Base-by-base conservation (phyloP, 2,329 filamentous ascomycete genomes). In the Onygenales sp. region DNA sequence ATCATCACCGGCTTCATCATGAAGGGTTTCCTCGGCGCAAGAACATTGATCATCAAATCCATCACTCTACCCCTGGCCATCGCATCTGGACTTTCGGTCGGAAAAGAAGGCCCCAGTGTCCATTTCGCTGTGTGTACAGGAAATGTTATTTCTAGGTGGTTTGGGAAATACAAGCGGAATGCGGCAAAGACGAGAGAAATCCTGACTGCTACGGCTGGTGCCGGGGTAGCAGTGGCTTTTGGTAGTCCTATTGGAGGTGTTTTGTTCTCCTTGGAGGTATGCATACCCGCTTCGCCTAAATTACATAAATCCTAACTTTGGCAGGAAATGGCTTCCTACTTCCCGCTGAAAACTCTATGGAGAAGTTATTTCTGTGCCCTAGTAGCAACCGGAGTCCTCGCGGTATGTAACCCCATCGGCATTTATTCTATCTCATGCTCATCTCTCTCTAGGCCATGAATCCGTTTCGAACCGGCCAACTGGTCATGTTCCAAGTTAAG, bases 1-100 rank as follows among this genome's bases (percentile, higher is more conserved):
- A 97, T 98, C 66, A 95, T 98, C 65, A 93, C 92, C 4, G 93
- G 93, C 2, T 98, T 98, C 67, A 88, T 97, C 49, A 98, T 98
- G 93, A 96, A 97, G 71, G 93, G 91, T 0, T 98, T 98, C 65
- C 78, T 98, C 13, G 90, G 92, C 17, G 85, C 86, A 62, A 90
- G 89, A 81, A 97, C 93, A 4, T 76, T 98, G 34, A 70, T 93
- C 56, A 97, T 98, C 73, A 98, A 98, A 73, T 95, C 90, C 0
- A 82, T 97, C 52, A 88, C 87, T 27, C 75, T 98, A 47, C 93
- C 93, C 1, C 76, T 98, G 44, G 88, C 92, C 43, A 98, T 98
- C 67, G 91, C 87, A 10, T 96, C 91, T 1, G 93, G 93, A 2
- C 74, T 98, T 27, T 95, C 90, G 0, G 90, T 98, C 10, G 93